A percentile compares a stretch with the other conserved stretches of the same genome.
Evolutionary conservation across 2,329 filamentous ascomycete genomes (phyloP).

Genomic region (Lachnellula hyalina): DNA sequence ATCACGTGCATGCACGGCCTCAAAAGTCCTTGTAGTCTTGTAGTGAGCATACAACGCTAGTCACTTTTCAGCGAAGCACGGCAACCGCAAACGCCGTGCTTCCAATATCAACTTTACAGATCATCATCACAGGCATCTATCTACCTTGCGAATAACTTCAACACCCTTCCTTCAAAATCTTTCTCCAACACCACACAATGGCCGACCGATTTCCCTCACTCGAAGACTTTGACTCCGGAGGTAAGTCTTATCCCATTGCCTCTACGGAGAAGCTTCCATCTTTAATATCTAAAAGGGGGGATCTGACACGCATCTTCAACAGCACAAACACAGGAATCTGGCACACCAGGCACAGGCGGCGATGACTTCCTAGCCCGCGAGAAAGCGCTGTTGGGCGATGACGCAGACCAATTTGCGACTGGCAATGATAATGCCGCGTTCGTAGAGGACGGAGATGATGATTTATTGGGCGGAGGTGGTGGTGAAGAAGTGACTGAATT

Average conservation of each 20-base stretch:
- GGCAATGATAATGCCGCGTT: constrained; percentile 64
- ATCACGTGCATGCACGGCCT: too few species aligned
- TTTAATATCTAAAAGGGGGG: neutral
- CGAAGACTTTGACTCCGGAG: constrained; percentile 53
- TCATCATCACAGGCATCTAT: neutral
- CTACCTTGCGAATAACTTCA: neutral
- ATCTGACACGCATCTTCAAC: constrained; percentile 21
- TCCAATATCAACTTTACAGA: neutral
- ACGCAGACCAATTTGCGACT: constrained; percentile 84
- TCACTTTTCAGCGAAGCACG: neutral
- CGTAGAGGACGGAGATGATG: constrained; percentile 61
- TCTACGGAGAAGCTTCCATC: neutral
- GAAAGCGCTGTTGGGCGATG: constrained; percentile 81
- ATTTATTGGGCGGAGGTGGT: constrained; percentile 60
- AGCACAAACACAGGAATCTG: constrained; percentile 62
- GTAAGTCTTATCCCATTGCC: constrained; percentile 23
- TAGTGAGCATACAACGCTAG: too few species aligned
- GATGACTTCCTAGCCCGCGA: constrained; percentile 91
- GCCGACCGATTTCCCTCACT: constrained; percentile 56
- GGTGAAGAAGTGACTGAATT: constrained; percentile 49
- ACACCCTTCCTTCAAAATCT: neutral
- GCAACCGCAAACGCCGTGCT: neutral
- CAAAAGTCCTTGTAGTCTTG: too few species aligned
- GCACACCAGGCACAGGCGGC: constrained; percentile 48
- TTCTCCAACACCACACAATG: constrained; percentile 36